phyloP scores from a whole-genome alignment of 2,329 filamentous ascomycete genomes.

The Colletotrichum filicis region DNA sequence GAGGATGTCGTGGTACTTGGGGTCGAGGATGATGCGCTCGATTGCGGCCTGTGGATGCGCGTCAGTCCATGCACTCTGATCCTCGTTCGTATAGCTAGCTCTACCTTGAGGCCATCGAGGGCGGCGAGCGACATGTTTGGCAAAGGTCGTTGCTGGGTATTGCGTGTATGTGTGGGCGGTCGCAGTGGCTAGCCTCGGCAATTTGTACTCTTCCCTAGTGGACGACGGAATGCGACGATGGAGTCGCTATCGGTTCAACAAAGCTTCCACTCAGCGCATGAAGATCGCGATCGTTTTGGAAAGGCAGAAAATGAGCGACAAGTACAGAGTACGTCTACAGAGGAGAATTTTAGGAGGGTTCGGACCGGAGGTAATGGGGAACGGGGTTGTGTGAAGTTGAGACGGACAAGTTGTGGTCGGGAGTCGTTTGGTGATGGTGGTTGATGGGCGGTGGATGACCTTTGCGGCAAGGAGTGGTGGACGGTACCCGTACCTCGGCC shows the following conservation, averaged over 20 bases:
- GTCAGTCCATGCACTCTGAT: not conserved
- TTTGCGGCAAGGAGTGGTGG: slow-evolving; percentile 7
- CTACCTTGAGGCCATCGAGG: slow-evolving; percentile 34
- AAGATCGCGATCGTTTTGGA: not conserved
- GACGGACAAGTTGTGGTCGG: not conserved
- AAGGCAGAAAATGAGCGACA: slow-evolving; percentile 5
- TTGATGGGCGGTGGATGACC: slow-evolving; percentile 1
- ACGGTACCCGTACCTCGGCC: slow-evolving; percentile 22
- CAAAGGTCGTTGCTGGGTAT: not conserved
- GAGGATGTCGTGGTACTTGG: slow-evolving; percentile 85
- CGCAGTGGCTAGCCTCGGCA: slow-evolving; percentile 32
- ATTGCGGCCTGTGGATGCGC: slow-evolving; percentile 67
- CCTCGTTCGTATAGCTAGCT: not conserved
- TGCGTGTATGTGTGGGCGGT: not conserved
- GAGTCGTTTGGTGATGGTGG: not conserved
- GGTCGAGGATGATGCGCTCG: slow-evolving; percentile 83
- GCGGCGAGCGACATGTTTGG: slow-evolving; percentile 33
- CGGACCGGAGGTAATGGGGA: not conserved
- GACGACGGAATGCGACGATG: slow-evolving; percentile 2
- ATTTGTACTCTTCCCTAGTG: not conserved
- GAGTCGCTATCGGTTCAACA: slow-evolving; percentile 12
- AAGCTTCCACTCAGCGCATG: slow-evolving; percentile 19
- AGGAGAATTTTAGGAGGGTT: not conserved
- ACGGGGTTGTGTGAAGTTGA: not conserved
- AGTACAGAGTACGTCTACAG: not conserved